Evolutionary conservation across 148 eudicot species (phyloP).

Genomic region (Euryodendron excelsum): DNA sequence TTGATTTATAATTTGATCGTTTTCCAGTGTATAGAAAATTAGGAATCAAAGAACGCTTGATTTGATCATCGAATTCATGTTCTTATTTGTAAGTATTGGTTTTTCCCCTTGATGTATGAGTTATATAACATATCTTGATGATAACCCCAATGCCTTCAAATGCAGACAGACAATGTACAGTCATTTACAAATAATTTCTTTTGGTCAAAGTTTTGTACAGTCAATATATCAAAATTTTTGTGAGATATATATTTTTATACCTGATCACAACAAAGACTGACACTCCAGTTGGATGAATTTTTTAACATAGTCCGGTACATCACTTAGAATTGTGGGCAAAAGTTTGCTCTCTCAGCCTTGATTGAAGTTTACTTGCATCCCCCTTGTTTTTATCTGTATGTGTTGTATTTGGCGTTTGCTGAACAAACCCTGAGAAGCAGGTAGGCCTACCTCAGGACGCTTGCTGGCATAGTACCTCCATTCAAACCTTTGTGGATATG

Average conservation of each 20-base stretch:
- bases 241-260: not conserved
- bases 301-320: not conserved
- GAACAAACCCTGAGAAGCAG: not conserved
- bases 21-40: not conserved
- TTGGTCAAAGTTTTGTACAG: not conserved
- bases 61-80: not conserved
- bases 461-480: not conserved
- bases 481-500: not conserved
- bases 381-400: not conserved
- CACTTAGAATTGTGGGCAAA: not conserved
- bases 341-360: not conserved
- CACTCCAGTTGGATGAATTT: conserved; percentile 2
- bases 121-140: not conserved
- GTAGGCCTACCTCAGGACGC: not conserved
- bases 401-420: not conserved
- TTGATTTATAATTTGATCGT: not conserved
- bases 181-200: not conserved
- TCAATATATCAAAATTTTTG: not conserved
- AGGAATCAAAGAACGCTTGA: not conserved
- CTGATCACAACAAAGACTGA: not conserved
- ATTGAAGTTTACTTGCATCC: not conserved
- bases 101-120: not conserved
- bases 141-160: not conserved
- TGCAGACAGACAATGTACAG: not conserved
- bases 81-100: not conserved